These are phyloP conservation scores for Saccharomycopsis selenospora DNA, from an alignment of 805 yeast species.

Conservation along the genomic window DNA sequence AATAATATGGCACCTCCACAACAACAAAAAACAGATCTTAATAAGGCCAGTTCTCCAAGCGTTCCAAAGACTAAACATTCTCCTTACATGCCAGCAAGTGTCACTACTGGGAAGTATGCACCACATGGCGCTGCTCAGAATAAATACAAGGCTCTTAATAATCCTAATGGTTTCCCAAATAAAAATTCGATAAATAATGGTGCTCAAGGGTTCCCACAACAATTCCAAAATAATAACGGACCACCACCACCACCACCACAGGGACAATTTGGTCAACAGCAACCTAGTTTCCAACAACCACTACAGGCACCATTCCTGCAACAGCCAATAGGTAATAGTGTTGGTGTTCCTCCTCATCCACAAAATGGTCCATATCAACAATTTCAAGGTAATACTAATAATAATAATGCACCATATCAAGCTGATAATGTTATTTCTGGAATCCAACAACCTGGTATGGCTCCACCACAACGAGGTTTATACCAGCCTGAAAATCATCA, in stretches of 20 bases:
- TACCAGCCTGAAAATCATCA: too few species aligned
- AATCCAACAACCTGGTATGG: too few species aligned
- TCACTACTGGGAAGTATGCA: slow-evolving; percentile 8
- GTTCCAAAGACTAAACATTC: background rate
- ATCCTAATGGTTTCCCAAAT: background rate
- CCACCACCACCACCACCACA: background rate
- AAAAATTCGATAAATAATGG: background rate
- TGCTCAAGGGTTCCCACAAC: background rate
- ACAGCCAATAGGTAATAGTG: background rate
- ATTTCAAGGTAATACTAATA: too few species aligned
- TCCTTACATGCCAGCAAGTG: slow-evolving; percentile 2
- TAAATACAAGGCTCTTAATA: background rate
- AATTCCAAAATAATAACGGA: background rate
- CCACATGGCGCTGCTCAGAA: slow-evolving; percentile 3
- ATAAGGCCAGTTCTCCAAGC: background rate
- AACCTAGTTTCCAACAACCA: background rate
- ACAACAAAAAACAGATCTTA: background rate
- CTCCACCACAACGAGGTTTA: too few species aligned
- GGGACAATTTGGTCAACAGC: background rate
- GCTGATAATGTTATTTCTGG: too few species aligned
- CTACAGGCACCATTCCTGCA: background rate
- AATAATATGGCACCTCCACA: background rate
- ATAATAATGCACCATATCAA: too few species aligned
- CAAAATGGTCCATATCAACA: too few species aligned
- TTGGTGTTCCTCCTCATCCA: background rate